Evolutionary conservation across 2,329 filamentous ascomycete species (phyloP).

Genomic region (Fusarium graminum): DNA sequence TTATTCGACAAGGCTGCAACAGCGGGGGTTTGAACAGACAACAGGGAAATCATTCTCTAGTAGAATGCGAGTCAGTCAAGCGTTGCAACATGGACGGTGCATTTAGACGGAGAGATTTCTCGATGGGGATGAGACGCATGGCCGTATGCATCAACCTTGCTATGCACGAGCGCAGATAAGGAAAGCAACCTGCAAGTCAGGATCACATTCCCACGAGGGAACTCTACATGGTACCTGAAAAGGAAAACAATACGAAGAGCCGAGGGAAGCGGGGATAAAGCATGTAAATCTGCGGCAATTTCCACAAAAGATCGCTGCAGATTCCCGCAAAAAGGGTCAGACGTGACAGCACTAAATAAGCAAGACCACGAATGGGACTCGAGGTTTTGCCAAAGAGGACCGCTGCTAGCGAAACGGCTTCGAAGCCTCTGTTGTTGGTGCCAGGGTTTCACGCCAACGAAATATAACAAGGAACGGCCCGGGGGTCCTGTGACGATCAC

Average conservation of each 20-base stretch:
- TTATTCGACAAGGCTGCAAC: constrained; percentile 1
- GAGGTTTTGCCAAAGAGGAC: constrained; percentile 5
- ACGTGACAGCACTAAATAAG: constrained; percentile 6
- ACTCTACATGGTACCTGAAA: too few relatives aligned
- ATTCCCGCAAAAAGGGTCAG: constrained; percentile 18
- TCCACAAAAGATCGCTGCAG: constrained; percentile 11
- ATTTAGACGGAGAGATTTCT: constrained; percentile 15
- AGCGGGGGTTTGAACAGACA: constrained; percentile 8
- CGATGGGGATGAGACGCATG: constrained; percentile 17
- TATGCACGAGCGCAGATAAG: constrained; percentile 12
- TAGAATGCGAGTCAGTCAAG: constrained; percentile 26
- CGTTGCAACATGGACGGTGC: constrained; percentile 14
- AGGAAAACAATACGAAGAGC: background rate
- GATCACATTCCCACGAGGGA: background rate
- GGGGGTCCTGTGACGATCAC: constrained; percentile 12
- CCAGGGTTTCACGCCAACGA: constrained; percentile 17
- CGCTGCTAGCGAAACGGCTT: constrained; percentile 19
- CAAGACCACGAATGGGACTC: constrained; percentile 13
- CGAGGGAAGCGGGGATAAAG: constrained; percentile 1
- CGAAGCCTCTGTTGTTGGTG: constrained; percentile 6
- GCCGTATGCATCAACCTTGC: constrained; percentile 8
- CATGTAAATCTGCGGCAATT: constrained; percentile 19
- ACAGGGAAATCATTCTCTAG: constrained; percentile 8
- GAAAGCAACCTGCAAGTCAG: background rate
- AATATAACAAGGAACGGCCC: constrained; percentile 32